Evolutionary conservation across 345 rosid species (phyloP).

Genomic region (Carallia brachiata): DNA sequence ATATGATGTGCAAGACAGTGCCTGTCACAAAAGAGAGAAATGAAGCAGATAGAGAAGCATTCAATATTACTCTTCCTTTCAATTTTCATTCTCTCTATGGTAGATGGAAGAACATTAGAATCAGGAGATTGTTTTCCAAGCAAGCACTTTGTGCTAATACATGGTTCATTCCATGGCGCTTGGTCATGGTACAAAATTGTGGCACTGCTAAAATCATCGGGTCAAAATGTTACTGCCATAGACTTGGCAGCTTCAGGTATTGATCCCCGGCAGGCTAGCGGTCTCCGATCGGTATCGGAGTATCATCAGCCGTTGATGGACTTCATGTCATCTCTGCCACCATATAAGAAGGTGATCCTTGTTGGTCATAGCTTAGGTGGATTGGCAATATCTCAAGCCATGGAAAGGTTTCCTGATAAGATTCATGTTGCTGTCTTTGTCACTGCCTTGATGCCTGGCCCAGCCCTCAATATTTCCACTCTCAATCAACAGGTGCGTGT

Average conservation of each 20-base stretch:
- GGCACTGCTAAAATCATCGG: conserved; percentile 24
- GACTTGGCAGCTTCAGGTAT: conserved; percentile 45
- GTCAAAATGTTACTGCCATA: conserved; percentile 30
- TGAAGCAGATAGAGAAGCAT: background rate
- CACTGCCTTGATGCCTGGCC: conserved; percentile 43
- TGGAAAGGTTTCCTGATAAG: conserved; percentile 38
- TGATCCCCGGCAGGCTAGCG: conserved; percentile 19
- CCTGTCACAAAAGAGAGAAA: background rate
- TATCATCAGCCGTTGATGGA: conserved; percentile 37
- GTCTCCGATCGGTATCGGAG: conserved; percentile 24
- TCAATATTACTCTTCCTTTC: conserved; percentile 1
- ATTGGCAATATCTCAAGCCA: conserved; percentile 33
- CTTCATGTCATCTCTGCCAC: conserved; percentile 22
- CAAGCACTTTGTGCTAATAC: conserved; percentile 40
- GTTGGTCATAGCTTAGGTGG: conserved; percentile 47
- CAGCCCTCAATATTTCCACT: conserved; percentile 29
- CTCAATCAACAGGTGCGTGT: conserved; percentile 30
- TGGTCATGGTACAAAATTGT: conserved; percentile 44
- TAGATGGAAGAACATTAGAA: background rate
- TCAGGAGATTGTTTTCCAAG: background rate
- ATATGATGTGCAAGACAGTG: background rate
- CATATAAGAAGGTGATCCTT: conserved; percentile 32
- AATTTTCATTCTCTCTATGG: conserved; percentile 7
- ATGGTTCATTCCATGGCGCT: conserved; percentile 44
- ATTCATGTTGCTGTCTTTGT: conserved; percentile 32